Conservation (phyloP, 495 filamentous ascomycete species). For the Chaetomium cochliodes region DNA sequence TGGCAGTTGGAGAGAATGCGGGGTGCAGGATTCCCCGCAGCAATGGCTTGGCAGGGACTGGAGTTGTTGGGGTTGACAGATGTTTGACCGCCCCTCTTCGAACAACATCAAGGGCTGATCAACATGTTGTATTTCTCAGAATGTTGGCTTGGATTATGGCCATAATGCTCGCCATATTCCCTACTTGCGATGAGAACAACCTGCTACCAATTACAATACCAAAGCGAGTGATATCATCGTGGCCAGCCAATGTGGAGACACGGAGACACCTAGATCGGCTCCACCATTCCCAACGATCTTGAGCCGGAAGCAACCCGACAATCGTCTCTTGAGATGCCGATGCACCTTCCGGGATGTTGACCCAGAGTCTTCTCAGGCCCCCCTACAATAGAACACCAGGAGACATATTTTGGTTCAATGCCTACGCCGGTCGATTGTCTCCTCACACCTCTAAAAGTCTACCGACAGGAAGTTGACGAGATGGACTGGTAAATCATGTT, state of each 20-base stretch:
- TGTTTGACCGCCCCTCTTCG: too few relatives aligned
- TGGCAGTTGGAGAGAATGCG: conserved; percentile 20
- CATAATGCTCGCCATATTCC: too few relatives aligned
- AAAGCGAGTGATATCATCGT: too few relatives aligned
- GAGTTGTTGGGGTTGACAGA: neutral
- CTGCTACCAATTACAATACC: neutral
- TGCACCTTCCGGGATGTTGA: neutral
- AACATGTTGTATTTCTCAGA: neutral
- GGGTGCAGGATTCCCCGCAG: conserved; percentile 13
- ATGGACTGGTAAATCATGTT: too few relatives aligned
- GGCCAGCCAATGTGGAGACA: too few relatives aligned
- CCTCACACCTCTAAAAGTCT: neutral
- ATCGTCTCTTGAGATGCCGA: neutral
- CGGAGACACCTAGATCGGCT: too few relatives aligned
- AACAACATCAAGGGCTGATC: neutral
- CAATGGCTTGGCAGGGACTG: conserved; percentile 10
- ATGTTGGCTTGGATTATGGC: too few relatives aligned
- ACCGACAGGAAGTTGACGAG: too few relatives aligned
- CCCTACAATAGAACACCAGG: neutral
- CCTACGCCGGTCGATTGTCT: neutral
- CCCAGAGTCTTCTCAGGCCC: neutral
- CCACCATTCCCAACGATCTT: too few relatives aligned
- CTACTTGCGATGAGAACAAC: too few relatives aligned
- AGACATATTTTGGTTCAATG: neutral
- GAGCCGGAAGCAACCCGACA: neutral